A percentile compares a stretch with the other conserved stretches of the same genome.
Conservation (phyloP, 2,329 filamentous ascomycete genomes). For the Botrytis paeoniae region DNA sequence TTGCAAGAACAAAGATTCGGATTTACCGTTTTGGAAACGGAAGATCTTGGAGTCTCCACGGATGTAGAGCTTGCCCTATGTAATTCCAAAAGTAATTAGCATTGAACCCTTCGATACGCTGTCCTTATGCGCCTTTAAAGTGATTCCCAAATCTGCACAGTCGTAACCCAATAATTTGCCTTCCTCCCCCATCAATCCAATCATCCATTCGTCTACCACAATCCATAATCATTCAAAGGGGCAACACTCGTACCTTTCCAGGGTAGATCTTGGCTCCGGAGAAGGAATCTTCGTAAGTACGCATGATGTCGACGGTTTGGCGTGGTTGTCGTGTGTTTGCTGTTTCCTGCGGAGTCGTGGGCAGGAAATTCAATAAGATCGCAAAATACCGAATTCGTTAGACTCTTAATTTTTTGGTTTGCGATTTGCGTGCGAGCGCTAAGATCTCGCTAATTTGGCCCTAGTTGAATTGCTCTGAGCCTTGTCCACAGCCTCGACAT, state of each 20-base stretch:
- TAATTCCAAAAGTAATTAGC: constrained; percentile 33
- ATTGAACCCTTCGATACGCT: constrained; percentile 16
- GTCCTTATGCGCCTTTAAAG: background rate
- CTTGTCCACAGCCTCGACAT: constrained; percentile 5
- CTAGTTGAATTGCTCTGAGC: background rate
- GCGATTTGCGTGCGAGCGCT: constrained; percentile 12
- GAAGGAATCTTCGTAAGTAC: constrained; percentile 70
- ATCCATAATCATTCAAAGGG: constrained; percentile 7
- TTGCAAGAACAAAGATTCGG: constrained; percentile 99
- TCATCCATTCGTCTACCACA: constrained; percentile 26
- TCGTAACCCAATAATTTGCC: constrained; percentile 7
- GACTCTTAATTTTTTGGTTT: constrained; percentile 19
- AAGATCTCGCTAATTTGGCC: constrained; percentile 20
- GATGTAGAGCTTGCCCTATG: constrained; percentile 97
- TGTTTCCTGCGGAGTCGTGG: constrained; percentile 27
- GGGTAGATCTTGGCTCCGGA: constrained; percentile 77
- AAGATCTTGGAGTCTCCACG: constrained; percentile 99
- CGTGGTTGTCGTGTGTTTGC: constrained; percentile 29
- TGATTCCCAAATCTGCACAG: background rate
- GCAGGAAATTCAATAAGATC: constrained; percentile 26
- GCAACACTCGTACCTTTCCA: constrained; percentile 62
- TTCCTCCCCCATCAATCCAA: constrained; percentile 16
- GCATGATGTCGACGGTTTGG: constrained; percentile 33
- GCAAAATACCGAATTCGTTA: constrained; percentile 22
- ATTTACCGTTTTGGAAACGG: constrained; percentile 99